Conservation (phyloP, 768 basidiomycete genomes). For the Leccinum fibrillosum region DNA sequence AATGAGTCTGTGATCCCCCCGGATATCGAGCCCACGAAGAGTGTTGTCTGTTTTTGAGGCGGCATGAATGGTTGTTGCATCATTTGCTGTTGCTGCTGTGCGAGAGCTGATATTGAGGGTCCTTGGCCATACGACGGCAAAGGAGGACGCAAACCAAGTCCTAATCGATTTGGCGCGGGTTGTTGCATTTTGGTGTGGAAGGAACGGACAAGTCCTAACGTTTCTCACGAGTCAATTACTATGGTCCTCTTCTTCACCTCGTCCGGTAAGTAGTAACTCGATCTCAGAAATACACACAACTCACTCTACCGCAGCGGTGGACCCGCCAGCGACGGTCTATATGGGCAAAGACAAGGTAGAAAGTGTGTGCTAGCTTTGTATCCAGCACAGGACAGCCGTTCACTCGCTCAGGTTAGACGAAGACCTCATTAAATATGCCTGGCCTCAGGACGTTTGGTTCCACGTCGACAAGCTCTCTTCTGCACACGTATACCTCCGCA, state of each 20-base stretch:
- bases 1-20: constrained; percentile 86
- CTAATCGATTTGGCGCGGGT: constrained; percentile 68
- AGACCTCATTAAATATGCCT: constrained; percentile 89
- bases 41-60: constrained; percentile 69
- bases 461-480: constrained; percentile 98
- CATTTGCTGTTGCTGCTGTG: constrained; percentile 70
- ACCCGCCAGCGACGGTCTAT: constrained; percentile 73
- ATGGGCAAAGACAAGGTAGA: constrained; percentile 98
- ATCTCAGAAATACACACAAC: background rate
- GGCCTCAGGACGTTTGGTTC: constrained; percentile 89
- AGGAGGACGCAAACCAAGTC: constrained; percentile 86
- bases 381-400: constrained; percentile 5
- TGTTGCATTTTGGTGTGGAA: constrained; percentile 53
- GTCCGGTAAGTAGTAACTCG: constrained; percentile 30
- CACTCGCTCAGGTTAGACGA: constrained; percentile 63
- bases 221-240: background rate
- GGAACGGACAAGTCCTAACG: background rate
- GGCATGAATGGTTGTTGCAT: constrained; percentile 59
- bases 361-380: constrained; percentile 51
- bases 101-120: constrained; percentile 87
- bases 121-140: constrained; percentile 88
- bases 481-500: constrained; percentile 94
- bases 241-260: constrained; percentile 71
- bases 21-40: constrained; percentile 95
- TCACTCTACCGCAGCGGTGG: constrained; percentile 38